Evolutionary conservation across 441 rosid species (phyloP).

Genomic region (Kokia cookei): DNA sequence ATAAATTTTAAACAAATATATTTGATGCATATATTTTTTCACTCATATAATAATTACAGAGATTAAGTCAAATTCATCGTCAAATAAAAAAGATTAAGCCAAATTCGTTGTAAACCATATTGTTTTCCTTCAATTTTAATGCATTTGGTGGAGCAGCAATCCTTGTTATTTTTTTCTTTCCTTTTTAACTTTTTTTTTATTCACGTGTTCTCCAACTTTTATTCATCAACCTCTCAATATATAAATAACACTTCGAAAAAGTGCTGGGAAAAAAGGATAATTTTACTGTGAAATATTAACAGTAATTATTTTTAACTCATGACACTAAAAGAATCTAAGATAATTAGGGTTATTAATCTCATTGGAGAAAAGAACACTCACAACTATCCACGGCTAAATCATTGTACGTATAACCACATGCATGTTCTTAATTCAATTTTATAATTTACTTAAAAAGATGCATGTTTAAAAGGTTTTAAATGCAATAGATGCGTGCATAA

Average conservation of each 20-base stretch:
- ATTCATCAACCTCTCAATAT: background rate
- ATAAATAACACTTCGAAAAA: background rate
- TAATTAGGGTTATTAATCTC: background rate
- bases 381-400: background rate
- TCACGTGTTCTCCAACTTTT: conserved; percentile 6
- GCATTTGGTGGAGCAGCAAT: conserved; percentile 1
- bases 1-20: too few species aligned
- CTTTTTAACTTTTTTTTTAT: background rate
- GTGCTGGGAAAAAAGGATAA: background rate
- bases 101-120: too few species aligned
- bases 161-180: background rate
- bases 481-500: too few species aligned
- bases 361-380: background rate
- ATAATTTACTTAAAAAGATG: too few species aligned
- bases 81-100: too few species aligned
- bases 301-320: background rate
- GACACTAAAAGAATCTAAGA: background rate
- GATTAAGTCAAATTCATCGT: too few species aligned
- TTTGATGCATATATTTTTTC: too few species aligned
- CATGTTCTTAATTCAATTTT: too few species aligned
- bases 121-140: too few species aligned
- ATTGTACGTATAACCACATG: too few species aligned
- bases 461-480: too few species aligned
- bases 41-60: too few species aligned
- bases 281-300: background rate